Evolutionary conservation across 495 filamentous ascomycete genomes (phyloP), one percentile per base, ranked within the genome.

Genomic region (Talaromyces stipitatus): DNA sequence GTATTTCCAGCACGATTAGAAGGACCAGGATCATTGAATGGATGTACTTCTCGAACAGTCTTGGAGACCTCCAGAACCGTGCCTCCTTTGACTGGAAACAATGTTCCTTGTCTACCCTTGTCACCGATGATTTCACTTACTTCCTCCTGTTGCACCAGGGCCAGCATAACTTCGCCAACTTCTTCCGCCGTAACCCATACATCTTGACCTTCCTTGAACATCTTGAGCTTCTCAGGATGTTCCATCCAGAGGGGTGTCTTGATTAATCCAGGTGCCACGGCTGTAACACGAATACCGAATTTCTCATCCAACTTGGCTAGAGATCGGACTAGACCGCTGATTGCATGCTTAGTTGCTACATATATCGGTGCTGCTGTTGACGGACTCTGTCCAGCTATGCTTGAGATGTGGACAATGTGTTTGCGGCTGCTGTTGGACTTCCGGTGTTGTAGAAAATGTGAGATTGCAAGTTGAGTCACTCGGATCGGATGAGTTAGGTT

Each of bases 401-500:
- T 82, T 60, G 76, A 79, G 52, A 87, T 81, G 59, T 85, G 82
- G 16, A 87, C 60, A 10, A 89, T 70, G 23, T 81, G 76, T 61
- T 78, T 81, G 36, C 57, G 68, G 24, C 64, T 69, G 59, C 57
- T 70, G 50, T 48, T 57, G 58, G 57, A 68, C 22, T 63, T 62
- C 11, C 63, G 65, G 16, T 65, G 51, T 11, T 64, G 65, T 6
- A 72, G 62, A 71, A 84, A 87, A 60, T 82, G 71, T 9, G 78
- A 72, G 48, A 89, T 80, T 12, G 83, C 85, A 10, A 88, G 69
- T 62, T 88, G 85, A 11, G 83, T 85, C 6, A 75, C 72, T 54
- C 84, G 83, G 65, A 88, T 87, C 0, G 85, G 85, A 65, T 88
- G 85, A 5, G 82, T 86, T 59, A 88, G 50, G 65, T 87, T 87